Evolutionary conservation across 2,329 filamentous ascomycete genomes (phyloP).

Genomic region (Arthrobotrys pseudoclavata): DNA sequence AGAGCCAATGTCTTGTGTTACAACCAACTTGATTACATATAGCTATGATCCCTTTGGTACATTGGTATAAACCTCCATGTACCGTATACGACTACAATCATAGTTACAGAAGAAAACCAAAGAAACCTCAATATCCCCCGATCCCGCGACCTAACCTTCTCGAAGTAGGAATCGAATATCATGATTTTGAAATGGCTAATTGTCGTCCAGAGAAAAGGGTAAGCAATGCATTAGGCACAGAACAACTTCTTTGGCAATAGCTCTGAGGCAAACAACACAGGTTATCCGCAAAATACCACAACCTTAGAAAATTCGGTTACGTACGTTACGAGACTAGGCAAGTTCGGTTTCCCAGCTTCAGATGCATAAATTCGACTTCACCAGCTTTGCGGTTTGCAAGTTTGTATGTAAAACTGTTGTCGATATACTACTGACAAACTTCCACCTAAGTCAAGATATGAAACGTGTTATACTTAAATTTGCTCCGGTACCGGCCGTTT

Average conservation of each 20-base stretch:
- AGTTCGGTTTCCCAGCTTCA: too few relatives aligned
- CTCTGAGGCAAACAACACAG: background rate
- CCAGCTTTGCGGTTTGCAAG: too few relatives aligned
- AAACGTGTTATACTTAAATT: background rate
- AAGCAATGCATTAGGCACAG: background rate
- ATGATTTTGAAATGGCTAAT: slow-evolving; percentile 8
- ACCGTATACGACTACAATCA: background rate
- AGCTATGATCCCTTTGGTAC: background rate
- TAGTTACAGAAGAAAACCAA: background rate
- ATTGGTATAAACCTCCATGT: background rate
- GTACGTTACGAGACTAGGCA: too few relatives aligned
- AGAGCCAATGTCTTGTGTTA: slow-evolving; percentile 35
- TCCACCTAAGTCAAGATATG: background rate
- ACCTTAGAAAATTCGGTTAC: background rate
- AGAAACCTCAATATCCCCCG: background rate
- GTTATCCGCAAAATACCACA: slow-evolving; percentile 26
- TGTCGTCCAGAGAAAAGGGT: background rate
- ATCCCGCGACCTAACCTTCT: slow-evolving; percentile 1
- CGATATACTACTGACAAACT: too few relatives aligned
- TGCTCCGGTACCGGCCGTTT: slow-evolving; percentile 2
- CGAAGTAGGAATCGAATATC: background rate
- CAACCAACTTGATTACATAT: background rate
- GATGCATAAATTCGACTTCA: too few relatives aligned
- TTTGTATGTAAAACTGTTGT: too few relatives aligned
- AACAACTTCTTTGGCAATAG: background rate